phyloP scores from a whole-genome alignment of 352 stramenopile genomes.

The Globisporangium heterothallicum region DNA sequence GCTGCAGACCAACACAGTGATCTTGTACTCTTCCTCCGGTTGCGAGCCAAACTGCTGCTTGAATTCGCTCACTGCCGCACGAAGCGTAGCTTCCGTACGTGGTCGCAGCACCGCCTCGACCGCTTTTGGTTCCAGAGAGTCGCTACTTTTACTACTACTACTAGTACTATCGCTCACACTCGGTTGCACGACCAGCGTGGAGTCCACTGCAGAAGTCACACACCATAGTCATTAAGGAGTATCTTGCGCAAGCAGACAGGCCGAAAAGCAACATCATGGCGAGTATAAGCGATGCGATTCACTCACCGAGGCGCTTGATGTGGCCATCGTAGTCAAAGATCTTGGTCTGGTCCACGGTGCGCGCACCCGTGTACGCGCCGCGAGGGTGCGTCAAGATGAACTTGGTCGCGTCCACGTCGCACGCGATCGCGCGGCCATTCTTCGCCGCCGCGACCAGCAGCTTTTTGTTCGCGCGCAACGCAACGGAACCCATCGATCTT shows the following conservation, averaged over 20 bases:
- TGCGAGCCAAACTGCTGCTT: conserved; percentile 33
- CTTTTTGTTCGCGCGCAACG: conserved; percentile 11
- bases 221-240: too few relatives aligned
- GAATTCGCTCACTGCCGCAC: conserved; percentile 63
- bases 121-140: conserved; percentile 13
- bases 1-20: conserved; percentile 69
- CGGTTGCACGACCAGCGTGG: conserved; percentile 57
- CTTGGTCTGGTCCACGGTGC: conserved; percentile 64
- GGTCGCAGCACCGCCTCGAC: conserved; percentile 47
- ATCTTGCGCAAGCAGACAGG: too few relatives aligned
- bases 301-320: conserved; percentile 64
- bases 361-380: conserved; percentile 67
- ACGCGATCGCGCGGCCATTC: conserved; percentile 65
- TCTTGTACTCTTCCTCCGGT: conserved; percentile 72
- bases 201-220: conserved; percentile 76
- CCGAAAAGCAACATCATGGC: too few relatives aligned
- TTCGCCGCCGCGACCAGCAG: conserved; percentile 51
- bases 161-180: too few relatives aligned
- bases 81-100: conserved; percentile 54
- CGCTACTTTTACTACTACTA: too few relatives aligned
- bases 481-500: neutral
- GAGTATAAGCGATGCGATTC: too few relatives aligned
- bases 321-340: conserved; percentile 82
- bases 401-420: conserved; percentile 50
- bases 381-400: conserved; percentile 62